Base-by-base conservation (phyloP, 306 rosid genomes). In the Ochetophila trinervis region DNA sequence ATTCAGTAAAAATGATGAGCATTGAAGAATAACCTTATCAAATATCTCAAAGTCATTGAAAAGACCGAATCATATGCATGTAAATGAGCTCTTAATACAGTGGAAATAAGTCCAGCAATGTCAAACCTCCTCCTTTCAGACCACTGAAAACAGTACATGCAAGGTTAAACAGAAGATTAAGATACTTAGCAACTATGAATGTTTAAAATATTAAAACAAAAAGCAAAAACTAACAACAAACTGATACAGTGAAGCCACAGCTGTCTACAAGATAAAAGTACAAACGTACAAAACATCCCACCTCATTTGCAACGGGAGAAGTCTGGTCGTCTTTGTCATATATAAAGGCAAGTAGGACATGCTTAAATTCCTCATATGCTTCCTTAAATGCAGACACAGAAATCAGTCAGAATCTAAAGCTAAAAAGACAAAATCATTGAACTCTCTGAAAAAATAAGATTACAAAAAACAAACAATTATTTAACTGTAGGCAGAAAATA, bases 331-430 rank as follows among this genome's bases (percentile, higher is more conserved):
- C 89, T 71, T 94, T 90, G 78, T 94, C 95, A 72, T 94, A 94
- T 51, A 94, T 84, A 76, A 94, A 86, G 34, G 99, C 95, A 52
- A 94, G 99, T 45, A 94, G 81, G 57, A 94, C 90, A 64, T 94
- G 99, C 86, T 94, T 94, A 86, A 94, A 94, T 78, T 94, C 99
- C 91, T 85, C 97, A 36, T 94, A 94, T 66, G 99, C 99, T 86
- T 94, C 99, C 99, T 94, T 86, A 67, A 88, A 67, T 53, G 69
- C 74, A 80, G 78, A 75, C 68, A 79, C 57, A 72, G 49, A 65
- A 67, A 67, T 83, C 75, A 40, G 55, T 79, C 79, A 87, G 67
- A 72, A 77, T 54, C 62, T 49, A 69, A 30, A 50, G n/a, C 14
- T 42, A 8, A 37, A 56, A 10, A 58, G 37, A 68, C 44, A 62